phyloP scores from a whole-genome alignment of 345 rosid species.

The Brassica nigra region DNA sequence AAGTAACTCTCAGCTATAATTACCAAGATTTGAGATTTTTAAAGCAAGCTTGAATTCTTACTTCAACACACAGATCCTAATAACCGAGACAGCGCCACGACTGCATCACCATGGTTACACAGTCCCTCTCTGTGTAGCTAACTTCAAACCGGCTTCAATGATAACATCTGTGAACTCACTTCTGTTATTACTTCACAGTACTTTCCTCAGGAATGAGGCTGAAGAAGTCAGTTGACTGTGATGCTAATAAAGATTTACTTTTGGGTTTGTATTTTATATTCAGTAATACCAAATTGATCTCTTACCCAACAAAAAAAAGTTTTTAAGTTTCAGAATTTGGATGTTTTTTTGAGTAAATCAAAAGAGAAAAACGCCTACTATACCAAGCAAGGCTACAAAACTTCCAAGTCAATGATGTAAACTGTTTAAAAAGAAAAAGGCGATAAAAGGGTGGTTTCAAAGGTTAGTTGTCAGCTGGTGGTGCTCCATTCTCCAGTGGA shows the following conservation, averaged over 20 bases:
- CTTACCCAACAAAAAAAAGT: background rate
- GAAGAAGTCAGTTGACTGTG: too few relatives aligned
- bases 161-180: constrained; percentile 84
- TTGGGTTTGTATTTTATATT: constrained; percentile 11
- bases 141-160: constrained; percentile 68
- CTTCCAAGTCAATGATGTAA: constrained; percentile 6
- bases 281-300: background rate
- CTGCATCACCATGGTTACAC: constrained; percentile 75
- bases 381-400: constrained; percentile 19
- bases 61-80: constrained; percentile 84
- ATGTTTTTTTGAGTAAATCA: background rate
- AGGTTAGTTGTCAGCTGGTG: constrained; percentile 49
- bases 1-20: constrained; percentile 25
- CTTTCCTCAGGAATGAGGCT: too few relatives aligned
- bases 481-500: constrained; percentile 68
- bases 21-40: constrained; percentile 10
- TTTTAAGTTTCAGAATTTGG: background rate
- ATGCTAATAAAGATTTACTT: background rate
- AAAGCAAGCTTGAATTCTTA: constrained; percentile 28
- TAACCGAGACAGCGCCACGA: constrained; percentile 79
- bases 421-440: background rate
- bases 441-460: background rate
- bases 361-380: background rate
- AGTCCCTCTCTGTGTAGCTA: constrained; percentile 61
- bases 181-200: too few relatives aligned